Evolutionary conservation across 2,329 filamentous ascomycete species (phyloP), one percentile per base, ranked within the genome.

Genomic region (Aspergillus hiratsukae): DNA sequence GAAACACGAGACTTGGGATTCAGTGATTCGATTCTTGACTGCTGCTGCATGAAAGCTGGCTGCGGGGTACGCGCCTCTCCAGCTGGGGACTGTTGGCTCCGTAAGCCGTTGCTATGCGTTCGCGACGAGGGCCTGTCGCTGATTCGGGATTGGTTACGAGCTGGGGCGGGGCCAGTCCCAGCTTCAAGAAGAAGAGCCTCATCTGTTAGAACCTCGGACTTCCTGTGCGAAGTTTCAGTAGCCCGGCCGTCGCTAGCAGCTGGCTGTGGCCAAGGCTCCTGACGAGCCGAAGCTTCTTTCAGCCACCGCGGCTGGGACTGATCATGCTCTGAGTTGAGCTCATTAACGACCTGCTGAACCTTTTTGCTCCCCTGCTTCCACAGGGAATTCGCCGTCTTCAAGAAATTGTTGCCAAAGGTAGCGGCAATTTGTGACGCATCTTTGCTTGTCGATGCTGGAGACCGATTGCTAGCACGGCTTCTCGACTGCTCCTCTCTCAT

Each of bases 291-390:
- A 3, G 85, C 82, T 56, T 92, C 88, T 65, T 88, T 86, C 93
- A 99, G 96, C 94, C 94, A 99, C 69, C 90, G 94, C 0, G 94
- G 94, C 69, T 96, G 90, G 67, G 73, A 89, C 2, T 88, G 81
- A 67, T 96, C 91, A 27, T 80, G 79, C n/a, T 86, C 87, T 53
- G 80, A 76, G 64, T 85, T 84, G 57, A 97, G 89, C 17, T 99
- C 94, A 8, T 91, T 87, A 35, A 97, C 89, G 4, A 91, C 93
- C 73, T 94, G 91, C 67, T 96, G 91, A 56, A 97, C 84, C 70
- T 90, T 92, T 75, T 96, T 99, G 69, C 92, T 90, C 0, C 93
- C 87, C 3, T 89, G 90, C 71, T 96, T 99, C 94, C 94, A 99
- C 0, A 97, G 76, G 0, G 90, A 93, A 63, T 95, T 96, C 1